These are phyloP conservation scores for Porcisia deanei DNA, from an alignment of 208 protist species.

Conservation along the genomic window DNA sequence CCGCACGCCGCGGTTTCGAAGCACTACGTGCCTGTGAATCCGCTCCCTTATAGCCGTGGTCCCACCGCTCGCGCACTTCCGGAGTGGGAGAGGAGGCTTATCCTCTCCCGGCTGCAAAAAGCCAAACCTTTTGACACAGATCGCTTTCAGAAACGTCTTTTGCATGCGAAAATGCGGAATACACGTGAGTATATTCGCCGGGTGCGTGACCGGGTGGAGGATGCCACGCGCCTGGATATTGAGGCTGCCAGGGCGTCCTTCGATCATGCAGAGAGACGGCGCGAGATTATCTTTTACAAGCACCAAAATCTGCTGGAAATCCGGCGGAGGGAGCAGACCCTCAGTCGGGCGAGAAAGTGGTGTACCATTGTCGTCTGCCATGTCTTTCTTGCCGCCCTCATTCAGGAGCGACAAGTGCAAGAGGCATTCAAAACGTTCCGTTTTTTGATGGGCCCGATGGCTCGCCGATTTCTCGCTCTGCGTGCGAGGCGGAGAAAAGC, in stretches of 20 bases:
- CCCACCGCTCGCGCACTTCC: conserved; percentile 28
- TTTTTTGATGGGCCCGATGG: conserved; percentile 69
- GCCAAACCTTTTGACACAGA: conserved; percentile 35
- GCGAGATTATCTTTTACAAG: conserved; percentile 58
- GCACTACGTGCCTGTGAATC: conserved; percentile 37
- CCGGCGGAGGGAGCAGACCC: conserved; percentile 45
- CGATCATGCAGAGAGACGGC: conserved; percentile 33
- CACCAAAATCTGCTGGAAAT: conserved; percentile 67
- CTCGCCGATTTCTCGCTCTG: conserved; percentile 53
- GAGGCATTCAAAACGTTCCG: conserved; percentile 73
- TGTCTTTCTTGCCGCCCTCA: conserved; percentile 83
- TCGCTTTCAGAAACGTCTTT: conserved; percentile 61
- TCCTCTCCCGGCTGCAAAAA: conserved; percentile 54
- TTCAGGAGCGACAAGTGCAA: conserved; percentile 74
- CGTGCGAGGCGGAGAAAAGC: conserved; percentile 34
- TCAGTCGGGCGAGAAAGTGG: conserved; percentile 61
- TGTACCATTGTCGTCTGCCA: conserved; percentile 79
- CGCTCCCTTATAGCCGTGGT: conserved; percentile 14
- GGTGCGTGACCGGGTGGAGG: conserved; percentile 34
- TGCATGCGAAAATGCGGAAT: conserved; percentile 42
- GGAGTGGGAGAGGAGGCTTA: conserved; percentile 68
- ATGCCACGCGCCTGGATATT: conserved; percentile 15
- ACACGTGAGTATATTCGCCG: conserved; percentile 36
- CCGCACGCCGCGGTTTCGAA: conserved; percentile 20
- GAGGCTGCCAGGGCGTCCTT: conserved; percentile 24